These are phyloP conservation scores for Botrytis aclada DNA, from an alignment of 2,329 filamentous ascomycete species.

Conservation along the genomic window DNA sequence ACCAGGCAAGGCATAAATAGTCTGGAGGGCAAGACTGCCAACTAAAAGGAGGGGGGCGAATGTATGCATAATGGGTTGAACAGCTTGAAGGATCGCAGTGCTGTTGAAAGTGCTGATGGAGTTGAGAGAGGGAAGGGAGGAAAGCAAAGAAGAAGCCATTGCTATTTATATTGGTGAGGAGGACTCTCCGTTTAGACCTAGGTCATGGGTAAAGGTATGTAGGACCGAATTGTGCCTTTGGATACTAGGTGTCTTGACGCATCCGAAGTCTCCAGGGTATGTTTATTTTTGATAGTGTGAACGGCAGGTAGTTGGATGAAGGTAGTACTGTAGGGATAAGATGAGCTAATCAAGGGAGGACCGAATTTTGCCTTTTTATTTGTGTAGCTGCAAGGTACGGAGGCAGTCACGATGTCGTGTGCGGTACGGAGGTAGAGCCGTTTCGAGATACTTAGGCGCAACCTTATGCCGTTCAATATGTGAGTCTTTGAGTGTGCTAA, in stretches of 20 bases:
- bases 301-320: background rate
- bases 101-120: conserved; percentile 27
- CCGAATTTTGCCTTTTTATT: background rate
- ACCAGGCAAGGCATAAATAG: conserved; percentile 48
- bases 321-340: background rate
- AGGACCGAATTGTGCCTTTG: conserved; percentile 24
- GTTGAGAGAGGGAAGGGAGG: conserved; percentile 28
- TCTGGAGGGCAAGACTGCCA: conserved; percentile 51
- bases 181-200: background rate
- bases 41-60: conserved; percentile 50
- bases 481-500: background rate
- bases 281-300: background rate
- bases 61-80: conserved; percentile 48
- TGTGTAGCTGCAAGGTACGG: conserved; percentile 18
- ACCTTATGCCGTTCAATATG: background rate
- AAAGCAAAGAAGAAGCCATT: conserved; percentile 27
- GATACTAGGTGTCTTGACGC: background rate
- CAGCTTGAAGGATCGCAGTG: conserved; percentile 19
- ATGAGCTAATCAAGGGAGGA: background rate
- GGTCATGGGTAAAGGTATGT: conserved; percentile 8
- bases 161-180: conserved; percentile 30
- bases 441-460: background rate
- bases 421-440: background rate
- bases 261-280: background rate
- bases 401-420: conserved; percentile 14